Conservation (phyloP, 2,329 filamentous ascomycete species). For the Fusarium denticulatum region DNA sequence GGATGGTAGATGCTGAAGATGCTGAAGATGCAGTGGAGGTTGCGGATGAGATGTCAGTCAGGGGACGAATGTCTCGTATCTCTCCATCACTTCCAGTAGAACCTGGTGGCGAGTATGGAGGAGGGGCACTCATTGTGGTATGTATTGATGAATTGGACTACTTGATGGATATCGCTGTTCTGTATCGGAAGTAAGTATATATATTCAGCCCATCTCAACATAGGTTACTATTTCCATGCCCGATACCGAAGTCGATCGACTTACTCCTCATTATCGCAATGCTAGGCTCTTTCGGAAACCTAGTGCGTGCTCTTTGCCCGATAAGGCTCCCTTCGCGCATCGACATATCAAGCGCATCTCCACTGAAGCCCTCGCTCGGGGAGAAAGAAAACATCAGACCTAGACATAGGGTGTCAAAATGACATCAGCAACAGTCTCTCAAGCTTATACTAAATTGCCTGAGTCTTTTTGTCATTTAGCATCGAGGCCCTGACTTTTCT, state of each 20-base stretch:
- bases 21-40: constrained; percentile 6
- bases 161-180: too few relatives aligned
- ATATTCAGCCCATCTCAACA: neutral
- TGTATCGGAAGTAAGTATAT: neutral
- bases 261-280: neutral
- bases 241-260: neutral
- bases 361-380: neutral
- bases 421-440: too few relatives aligned
- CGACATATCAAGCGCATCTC: neutral
- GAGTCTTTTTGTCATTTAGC: too few relatives aligned
- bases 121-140: constrained; percentile 10
- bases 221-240: neutral
- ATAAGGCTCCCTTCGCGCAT: neutral
- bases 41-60: neutral
- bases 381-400: too few relatives aligned
- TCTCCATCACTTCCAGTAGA: neutral
- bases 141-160: neutral
- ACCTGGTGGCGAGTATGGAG: constrained; percentile 10
- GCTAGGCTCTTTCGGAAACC: neutral
- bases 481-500: too few relatives aligned
- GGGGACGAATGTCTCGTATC: neutral
- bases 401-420: too few relatives aligned
- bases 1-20: neutral
- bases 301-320: neutral
- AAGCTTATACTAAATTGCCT: too few relatives aligned